Evolutionary conservation across 805 yeast species (phyloP).

Genomic region (Starmerella vitae): DNA sequence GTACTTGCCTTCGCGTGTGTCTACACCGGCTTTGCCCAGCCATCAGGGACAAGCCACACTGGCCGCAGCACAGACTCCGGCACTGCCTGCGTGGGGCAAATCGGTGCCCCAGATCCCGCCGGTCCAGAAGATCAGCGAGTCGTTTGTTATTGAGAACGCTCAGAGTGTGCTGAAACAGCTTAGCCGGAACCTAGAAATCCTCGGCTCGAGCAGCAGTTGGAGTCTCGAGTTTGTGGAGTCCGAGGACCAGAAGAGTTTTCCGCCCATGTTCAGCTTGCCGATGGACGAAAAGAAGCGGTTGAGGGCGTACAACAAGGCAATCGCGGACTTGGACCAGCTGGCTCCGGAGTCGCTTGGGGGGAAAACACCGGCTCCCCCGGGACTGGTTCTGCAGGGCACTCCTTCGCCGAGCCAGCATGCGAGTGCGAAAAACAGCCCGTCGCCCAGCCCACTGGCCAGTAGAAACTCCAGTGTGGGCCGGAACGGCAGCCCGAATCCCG

Average conservation of each 20-base stretch:
- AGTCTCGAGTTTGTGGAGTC: slow-evolving; percentile 10
- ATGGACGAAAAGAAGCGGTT: slow-evolving; percentile 16
- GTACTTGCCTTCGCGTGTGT: neutral
- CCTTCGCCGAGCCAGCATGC: neutral
- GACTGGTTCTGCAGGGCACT: slow-evolving; percentile 26
- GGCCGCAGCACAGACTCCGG: slow-evolving; percentile 13
- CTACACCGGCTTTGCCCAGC: neutral
- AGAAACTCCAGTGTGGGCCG: slow-evolving; percentile 25
- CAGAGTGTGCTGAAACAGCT: slow-evolving; percentile 4
- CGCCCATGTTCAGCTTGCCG: slow-evolving; percentile 19
- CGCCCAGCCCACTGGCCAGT: slow-evolving; percentile 1
- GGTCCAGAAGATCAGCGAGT: slow-evolving; percentile 7
- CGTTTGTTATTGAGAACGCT: neutral
- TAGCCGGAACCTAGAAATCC: slow-evolving; percentile 3
- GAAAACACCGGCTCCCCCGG: neutral
- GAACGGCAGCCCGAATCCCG: slow-evolving; percentile 69
- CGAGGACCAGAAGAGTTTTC: slow-evolving; percentile 9
- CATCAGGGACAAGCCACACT: slow-evolving; percentile 1
- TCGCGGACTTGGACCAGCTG: slow-evolving; percentile 15
- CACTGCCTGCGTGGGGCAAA: slow-evolving; percentile 18
- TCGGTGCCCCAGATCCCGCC: slow-evolving; percentile 11
- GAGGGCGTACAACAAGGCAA: slow-evolving; percentile 12
- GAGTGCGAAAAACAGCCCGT: neutral
- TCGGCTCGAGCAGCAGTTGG: slow-evolving; percentile 7
- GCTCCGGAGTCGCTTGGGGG: neutral